Evolutionary conservation across 345 rosid genomes (phyloP), one percentile per base, ranked within the genome.

Genomic region (Clausena lansium): DNA sequence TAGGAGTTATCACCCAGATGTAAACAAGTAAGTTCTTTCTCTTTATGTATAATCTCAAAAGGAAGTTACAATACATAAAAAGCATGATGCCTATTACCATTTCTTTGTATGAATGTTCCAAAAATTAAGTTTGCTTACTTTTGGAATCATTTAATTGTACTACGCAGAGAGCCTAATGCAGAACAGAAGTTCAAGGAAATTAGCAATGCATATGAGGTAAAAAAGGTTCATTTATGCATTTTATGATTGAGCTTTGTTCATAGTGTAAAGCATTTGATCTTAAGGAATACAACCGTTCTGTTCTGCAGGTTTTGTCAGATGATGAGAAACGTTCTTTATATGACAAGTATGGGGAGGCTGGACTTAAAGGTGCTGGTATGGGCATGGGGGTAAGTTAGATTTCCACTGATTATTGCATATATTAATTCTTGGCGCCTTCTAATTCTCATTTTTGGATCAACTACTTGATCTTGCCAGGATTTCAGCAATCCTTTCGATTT

Each of bases 161-260:
- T 72, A 66, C 81, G 82, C 90, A 97, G 99, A 83, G 98, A 97
- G 11, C 78, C 98, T 38, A 94, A 90, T 19, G 98, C 98, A 47
- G 99, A 97, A 79, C 88, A 88, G 84, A 94, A 93, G 80, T 94
- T 97, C 81, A 97, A 94, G 92, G 98, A 97, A 58, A 97, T 97
- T 80, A 93, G 99, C 72, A 97, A 97, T 82, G 99, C 98, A 11
- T 97, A 97, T 32, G 99, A 97, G 98, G 99, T 93, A 74, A 83
- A 78, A 60, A 45, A 13, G 50, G n/a, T 77, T 60, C 47, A 54
- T 62, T 58, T 82, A 60, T 74, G 47, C 38, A 69, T 28, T 36
- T 38, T 73, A 22, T 75, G 24, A 76, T 50, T 54, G 20, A 35
- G 41, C 73, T 39, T 35, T 50, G 54, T 35, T 70, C 71, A 41